Base-by-base conservation (phyloP, 352 stramenopile species). In the Globisporangium spiculum region DNA sequence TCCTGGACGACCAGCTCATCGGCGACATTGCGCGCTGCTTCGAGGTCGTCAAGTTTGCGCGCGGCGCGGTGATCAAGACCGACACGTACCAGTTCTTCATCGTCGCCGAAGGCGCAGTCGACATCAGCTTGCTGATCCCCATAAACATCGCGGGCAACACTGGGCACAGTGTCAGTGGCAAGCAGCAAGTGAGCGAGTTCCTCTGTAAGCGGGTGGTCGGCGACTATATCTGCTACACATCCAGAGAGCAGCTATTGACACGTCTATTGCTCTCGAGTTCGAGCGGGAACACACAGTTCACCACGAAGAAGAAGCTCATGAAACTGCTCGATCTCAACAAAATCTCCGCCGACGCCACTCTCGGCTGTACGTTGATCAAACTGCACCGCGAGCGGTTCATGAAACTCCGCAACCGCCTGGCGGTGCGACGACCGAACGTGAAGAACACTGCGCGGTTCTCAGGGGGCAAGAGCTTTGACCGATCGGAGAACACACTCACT, bases 381-480 rank as follows among this genome's bases (percentile, higher is more conserved):
- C 68, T 92, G 1, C 72, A 90, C 5, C 76, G 83, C 32, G 75
- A 88, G 62, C 72, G 75, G 30, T 88, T 90, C 36, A 44, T 72
- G 14, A 81, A 83, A 63, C 55, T 92, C 14, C 75, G 81, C 26
- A 41, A 53, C 1, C 68, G 68, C 3, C 36, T 79, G n/a, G 70
- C 68, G 0, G 69, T 70, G 22, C 71, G 74, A 18, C 30, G 70
- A 2, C 67, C 75, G 0, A 59, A 71, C 9, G 70, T 69, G 30
- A 88, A 87, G 56, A 78, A 88, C 63, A 88, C 81, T 4, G 76
- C 78, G n/a, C 70, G 81, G 16, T 89, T 86, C 60, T 86, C 79
- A 0, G 77, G 78, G 5, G 72, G 81, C 0, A 67, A 74, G 36
- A 46, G 38, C 22, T 54, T 58, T 6, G 44, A 64, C 4, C 44